These are phyloP conservation scores for Gnetum montanum DNA, from an alignment of 75 land plant species.

Conservation along the genomic window DNA sequence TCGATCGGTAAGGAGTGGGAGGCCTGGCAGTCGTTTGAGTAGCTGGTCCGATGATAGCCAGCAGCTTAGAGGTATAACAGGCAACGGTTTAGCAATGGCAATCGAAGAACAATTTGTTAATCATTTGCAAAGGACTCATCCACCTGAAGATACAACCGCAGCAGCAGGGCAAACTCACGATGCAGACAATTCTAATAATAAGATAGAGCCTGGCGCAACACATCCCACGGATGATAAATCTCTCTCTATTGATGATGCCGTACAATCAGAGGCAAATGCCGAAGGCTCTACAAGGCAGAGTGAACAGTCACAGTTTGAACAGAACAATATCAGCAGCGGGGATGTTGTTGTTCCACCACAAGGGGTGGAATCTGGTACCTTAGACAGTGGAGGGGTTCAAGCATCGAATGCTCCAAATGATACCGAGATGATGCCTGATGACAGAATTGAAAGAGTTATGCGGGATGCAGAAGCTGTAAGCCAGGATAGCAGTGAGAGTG, in stretches of 20 bases:
- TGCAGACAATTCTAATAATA: constrained; percentile 12
- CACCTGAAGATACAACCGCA: constrained; percentile 33
- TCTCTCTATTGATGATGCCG: not conserved
- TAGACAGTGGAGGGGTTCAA: not conserved
- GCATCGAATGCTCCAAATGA: constrained; percentile 17
- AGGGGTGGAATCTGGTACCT: not conserved
- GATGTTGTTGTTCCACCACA: constrained; percentile 1
- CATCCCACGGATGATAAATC: constrained; percentile 14
- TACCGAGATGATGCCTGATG: constrained; percentile 65
- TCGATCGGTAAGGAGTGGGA: constrained; percentile 60
- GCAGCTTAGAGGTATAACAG: constrained; percentile 55
- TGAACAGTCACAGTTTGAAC: constrained; percentile 1
- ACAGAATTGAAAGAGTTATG: constrained; percentile 51
- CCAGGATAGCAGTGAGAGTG: constrained; percentile 93
- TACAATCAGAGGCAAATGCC: not conserved
- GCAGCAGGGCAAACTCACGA: constrained; percentile 14
- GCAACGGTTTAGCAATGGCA: constrained; percentile 56
- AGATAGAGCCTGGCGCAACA: constrained; percentile 12
- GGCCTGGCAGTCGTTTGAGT: constrained; percentile 59
- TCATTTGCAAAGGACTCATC: constrained; percentile 38
- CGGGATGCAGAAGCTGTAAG: constrained; percentile 84
- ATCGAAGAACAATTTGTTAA: constrained; percentile 83
- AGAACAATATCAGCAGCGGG: not conserved
- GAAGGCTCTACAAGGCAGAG: not conserved
- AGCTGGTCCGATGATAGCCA: constrained; percentile 83